Evolutionary conservation across 306 rosid genomes (phyloP), one percentile per base, ranked within the genome.

Genomic region (Cyamopsis tetragonoloba): DNA sequence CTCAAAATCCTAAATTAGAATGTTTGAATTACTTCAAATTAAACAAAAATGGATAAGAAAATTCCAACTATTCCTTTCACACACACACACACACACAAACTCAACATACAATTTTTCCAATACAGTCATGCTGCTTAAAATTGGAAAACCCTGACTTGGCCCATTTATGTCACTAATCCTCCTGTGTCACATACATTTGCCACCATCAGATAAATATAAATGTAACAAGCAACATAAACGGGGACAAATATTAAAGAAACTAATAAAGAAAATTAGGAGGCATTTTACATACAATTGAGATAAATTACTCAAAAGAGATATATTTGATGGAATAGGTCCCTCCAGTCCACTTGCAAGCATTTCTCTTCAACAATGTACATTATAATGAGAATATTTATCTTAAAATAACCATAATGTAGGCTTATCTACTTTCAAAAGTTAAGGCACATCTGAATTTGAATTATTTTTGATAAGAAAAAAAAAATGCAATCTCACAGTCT

Each of bases 281-380:
- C 22, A 12, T 58, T 78, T 20, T 27, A 84, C 96, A 87, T 80
- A 92, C 98, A 92, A 35, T 56, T 58, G 73, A 38, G 1, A 1
- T 72, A 92, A 73, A 50, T 81, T 81, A 64, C 26, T 77, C 86
- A 92, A 72, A 49, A 72, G 82, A 50, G 91, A 87, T 66, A 92
- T 78, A 14, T 74, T 79, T 53, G 84, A 70, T 3, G 96, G 95
- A 71, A 87, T 87, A 47, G 93, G 91, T 68, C 98, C 98, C 66
- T 78, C 80, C 70, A 92, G 84, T 85, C 98, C 98, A 81, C 93
- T 89, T 26, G 81, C 96, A 75, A 79, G 88, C 78, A 92, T 81
- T 66, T 89, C 89, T 82, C 98, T 92, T 34, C 79, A 82, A 35
- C 60, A 23, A 79, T 53, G 63, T 39, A 72, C 53, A 63, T 66